Evolutionary conservation across 2,329 filamentous ascomycete genomes (phyloP), one percentile per base, ranked within the genome.

Genomic region (Cordyceps militaris): DNA sequence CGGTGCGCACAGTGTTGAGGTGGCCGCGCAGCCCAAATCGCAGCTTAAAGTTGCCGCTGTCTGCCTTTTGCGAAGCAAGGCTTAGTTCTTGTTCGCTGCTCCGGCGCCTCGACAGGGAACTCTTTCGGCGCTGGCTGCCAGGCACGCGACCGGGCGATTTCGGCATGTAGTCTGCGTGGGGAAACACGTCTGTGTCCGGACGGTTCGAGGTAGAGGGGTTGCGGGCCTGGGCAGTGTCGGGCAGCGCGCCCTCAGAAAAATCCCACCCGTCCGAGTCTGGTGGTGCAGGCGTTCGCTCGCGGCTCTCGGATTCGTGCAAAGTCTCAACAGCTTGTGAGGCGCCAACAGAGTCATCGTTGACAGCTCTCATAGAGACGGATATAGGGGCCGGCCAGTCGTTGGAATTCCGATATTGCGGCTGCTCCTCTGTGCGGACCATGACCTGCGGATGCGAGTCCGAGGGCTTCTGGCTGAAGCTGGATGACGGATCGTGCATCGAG

Each of bases 1-100:
- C 90, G 1, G 91, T 91, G 42, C 94, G 87, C 5, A 99, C 91
- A 3, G 95, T 92, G 69, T 97, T 91, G 2, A 99, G 80, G 70
- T 99, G 94, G 1, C 94, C 94, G 53, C 93, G 83, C 4, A 99
- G 79, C 4, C 91, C 93, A 68, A 96, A 97, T 52, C 91, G 85
- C 59, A 97, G 87, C 72, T 95, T 97, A 76, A 99, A 97, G 63
- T 82, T 91, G 16, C 85, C 82, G 26, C 78, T 82, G 60, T 97
- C 92, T 1, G 79, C 72, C 67, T 86, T 89, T 57, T 84, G 78
- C 3, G 70, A 67, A 36, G 74, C 63, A 30, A 83, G 66, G 0
- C 79, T 78, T 38, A 85, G 68, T 40, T 86, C 83, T 46, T 84
- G 79, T 21, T 96, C 91, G 8, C 83, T 77, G 61, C 85, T 89